Conservation (phyloP, 2,329 filamentous ascomycete species). For the Aspergillus floridensis region DNA sequence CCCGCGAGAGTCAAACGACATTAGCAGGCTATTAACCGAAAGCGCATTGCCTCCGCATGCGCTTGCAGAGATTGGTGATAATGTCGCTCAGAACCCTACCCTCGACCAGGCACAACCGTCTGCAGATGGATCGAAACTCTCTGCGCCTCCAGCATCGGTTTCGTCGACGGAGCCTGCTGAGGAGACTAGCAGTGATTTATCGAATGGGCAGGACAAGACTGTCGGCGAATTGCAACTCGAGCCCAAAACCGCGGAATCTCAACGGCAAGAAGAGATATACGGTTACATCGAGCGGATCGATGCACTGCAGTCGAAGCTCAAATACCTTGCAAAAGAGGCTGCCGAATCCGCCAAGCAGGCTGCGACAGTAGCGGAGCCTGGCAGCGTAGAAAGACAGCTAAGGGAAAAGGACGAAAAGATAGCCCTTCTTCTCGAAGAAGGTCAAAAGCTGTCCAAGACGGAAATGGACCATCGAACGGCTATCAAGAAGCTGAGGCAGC, state of each 20-base stretch:
- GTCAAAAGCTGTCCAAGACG: conserved; percentile 78
- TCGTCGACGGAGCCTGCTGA: conserved; percentile 18
- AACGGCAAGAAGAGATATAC: conserved; percentile 78
- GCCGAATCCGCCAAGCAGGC: conserved; percentile 71
- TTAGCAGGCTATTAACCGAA: conserved; percentile 15
- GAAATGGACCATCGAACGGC: conserved; percentile 81
- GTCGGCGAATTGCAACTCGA: conserved; percentile 51
- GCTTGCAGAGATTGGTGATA: neutral
- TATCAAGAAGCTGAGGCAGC: conserved; percentile 72
- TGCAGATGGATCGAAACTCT: neutral
- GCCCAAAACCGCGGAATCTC: conserved; percentile 52
- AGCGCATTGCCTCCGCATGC: neutral
- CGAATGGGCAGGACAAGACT: conserved; percentile 42
- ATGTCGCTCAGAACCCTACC: neutral
- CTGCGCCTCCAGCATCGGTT: conserved; percentile 10
- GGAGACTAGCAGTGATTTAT: conserved; percentile 16
- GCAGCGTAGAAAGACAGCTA: conserved; percentile 71
- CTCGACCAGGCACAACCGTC: neutral
- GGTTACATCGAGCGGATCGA: conserved; percentile 86
- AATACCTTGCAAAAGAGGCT: conserved; percentile 79
- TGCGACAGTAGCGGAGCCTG: conserved; percentile 59
- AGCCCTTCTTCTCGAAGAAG: conserved; percentile 85
- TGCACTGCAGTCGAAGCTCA: conserved; percentile 83
- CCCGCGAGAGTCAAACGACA: conserved; percentile 29
- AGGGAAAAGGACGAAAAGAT: conserved; percentile 91